phyloP scores from a whole-genome alignment of 805 yeast species.

The Cyberlindnera euphorbiiphila region DNA sequence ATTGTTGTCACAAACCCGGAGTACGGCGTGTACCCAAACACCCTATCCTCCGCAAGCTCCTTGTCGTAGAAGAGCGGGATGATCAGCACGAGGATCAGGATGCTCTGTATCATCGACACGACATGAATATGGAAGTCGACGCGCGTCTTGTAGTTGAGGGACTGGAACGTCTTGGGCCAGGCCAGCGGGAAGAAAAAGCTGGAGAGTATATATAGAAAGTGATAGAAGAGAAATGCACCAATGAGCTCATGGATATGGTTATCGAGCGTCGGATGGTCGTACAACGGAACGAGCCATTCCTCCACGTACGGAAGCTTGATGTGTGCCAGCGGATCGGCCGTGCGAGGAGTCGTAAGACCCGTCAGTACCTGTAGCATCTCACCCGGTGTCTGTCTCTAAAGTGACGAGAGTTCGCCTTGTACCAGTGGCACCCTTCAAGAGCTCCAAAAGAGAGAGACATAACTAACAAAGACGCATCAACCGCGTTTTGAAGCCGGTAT shows the following conservation, averaged over 20 bases:
- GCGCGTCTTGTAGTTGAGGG: conserved; percentile 39
- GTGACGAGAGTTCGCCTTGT: no score
- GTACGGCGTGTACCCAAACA: conserved; percentile 65
- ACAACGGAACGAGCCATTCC: conserved; percentile 25
- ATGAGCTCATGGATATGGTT: conserved; percentile 33
- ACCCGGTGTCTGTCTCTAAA: neutral
- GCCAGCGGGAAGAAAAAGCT: conserved; percentile 22
- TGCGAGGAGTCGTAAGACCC: conserved; percentile 7
- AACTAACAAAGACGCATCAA: no score
- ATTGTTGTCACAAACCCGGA: conserved; percentile 62
- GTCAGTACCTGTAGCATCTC: neutral
- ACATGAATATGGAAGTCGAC: conserved; percentile 81
- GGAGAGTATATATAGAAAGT: conserved; percentile 26
- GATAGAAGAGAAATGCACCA: conserved; percentile 28
- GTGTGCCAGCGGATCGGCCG: conserved; percentile 27
- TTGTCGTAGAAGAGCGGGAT: conserved; percentile 61
- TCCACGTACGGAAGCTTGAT: conserved; percentile 30
- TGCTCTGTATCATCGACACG: conserved; percentile 80
- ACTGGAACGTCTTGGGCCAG: conserved; percentile 21
- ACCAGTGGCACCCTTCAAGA: no score
- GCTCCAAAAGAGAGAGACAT: no score
- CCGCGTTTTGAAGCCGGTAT: no score
- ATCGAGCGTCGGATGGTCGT: conserved; percentile 20
- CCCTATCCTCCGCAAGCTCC: conserved; percentile 40
- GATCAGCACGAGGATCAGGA: conserved; percentile 55